Conservation (phyloP, 257 asterid genomes). For the Solanum habrochaites region DNA sequence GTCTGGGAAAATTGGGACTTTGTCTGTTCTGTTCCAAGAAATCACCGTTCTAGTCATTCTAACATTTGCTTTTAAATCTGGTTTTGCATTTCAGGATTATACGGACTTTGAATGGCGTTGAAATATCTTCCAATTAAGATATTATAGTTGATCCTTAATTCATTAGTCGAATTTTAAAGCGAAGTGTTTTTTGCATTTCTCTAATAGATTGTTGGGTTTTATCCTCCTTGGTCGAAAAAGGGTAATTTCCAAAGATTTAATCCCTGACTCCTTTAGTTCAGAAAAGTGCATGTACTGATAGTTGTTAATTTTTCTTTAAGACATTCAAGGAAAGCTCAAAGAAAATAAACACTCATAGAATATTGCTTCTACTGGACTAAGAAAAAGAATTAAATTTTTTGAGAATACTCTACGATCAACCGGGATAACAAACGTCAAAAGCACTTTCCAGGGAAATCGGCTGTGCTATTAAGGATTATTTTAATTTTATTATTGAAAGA, state of each 20-base stretch:
- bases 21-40: constrained; percentile 41
- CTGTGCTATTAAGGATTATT: constrained; percentile 23
- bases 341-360: constrained; percentile 14
- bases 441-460: constrained; percentile 26
- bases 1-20: constrained; percentile 8
- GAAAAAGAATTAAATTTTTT: constrained; percentile 37
- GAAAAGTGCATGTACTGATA: constrained; percentile 6
- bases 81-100: not conserved
- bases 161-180: constrained; percentile 22
- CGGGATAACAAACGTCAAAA: not conserved
- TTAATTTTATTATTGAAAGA: constrained; percentile 11
- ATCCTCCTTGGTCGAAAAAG: constrained; percentile 11
- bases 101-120: constrained; percentile 25
- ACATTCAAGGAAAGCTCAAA: not conserved
- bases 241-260: constrained; percentile 33
- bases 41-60: constrained; percentile 1
- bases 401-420: constrained; percentile 21
- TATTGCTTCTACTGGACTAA: constrained; percentile 23
- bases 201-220: constrained; percentile 7
- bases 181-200: constrained; percentile 19
- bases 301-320: constrained; percentile 13
- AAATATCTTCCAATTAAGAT: constrained; percentile 16
- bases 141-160: constrained; percentile 2
- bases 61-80: not conserved
- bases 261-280: constrained; percentile 34